These are phyloP conservation scores for Calonectria ilicicola DNA, from an alignment of 2,329 filamentous ascomycete species.

Conservation along the genomic window DNA sequence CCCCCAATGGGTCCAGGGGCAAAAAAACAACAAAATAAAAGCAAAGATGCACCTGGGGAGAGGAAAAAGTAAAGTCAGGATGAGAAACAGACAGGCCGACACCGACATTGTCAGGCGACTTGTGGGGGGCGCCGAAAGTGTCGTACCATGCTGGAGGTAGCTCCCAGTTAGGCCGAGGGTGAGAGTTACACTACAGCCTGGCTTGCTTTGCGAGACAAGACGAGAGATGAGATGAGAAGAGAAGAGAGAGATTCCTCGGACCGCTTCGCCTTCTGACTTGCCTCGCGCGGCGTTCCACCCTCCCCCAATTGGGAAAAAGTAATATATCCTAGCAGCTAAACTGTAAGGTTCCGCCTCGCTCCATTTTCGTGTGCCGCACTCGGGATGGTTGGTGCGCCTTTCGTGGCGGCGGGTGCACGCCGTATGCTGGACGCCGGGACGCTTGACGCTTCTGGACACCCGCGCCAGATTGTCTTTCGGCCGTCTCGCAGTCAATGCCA, in stretches of 20 bases:
- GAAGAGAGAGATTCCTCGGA: conserved; percentile 12
- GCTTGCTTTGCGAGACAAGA: background rate
- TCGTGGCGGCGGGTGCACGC: conserved; percentile 13
- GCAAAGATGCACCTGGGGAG: conserved; percentile 6
- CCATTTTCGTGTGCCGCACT: conserved; percentile 15
- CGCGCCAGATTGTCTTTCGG: conserved; percentile 4
- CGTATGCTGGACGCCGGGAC: conserved; percentile 1
- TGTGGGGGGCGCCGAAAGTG: conserved; percentile 2
- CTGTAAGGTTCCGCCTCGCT: conserved; percentile 14
- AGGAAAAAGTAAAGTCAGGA: conserved; percentile 9
- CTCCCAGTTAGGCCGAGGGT: background rate
- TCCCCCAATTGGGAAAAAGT: conserved; percentile 17
- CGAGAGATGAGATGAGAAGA: conserved; percentile 13
- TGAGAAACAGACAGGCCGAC: background rate
- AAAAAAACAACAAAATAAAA: conserved; percentile 17
- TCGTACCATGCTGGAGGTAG: conserved; percentile 20
- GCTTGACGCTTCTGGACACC: conserved; percentile 11
- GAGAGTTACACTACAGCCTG: conserved; percentile 4
- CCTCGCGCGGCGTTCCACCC: conserved; percentile 4
- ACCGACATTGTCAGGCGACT: conserved; percentile 13
- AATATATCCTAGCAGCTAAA: conserved; percentile 19
- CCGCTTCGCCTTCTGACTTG: conserved; percentile 3
- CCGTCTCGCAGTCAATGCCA: conserved; percentile 4
- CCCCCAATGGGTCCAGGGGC: conserved; percentile 32
- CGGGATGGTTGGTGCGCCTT: conserved; percentile 17